Conservation (phyloP, 1,139 yeast genomes). For the Casaregolazyma lundiana region DNA sequence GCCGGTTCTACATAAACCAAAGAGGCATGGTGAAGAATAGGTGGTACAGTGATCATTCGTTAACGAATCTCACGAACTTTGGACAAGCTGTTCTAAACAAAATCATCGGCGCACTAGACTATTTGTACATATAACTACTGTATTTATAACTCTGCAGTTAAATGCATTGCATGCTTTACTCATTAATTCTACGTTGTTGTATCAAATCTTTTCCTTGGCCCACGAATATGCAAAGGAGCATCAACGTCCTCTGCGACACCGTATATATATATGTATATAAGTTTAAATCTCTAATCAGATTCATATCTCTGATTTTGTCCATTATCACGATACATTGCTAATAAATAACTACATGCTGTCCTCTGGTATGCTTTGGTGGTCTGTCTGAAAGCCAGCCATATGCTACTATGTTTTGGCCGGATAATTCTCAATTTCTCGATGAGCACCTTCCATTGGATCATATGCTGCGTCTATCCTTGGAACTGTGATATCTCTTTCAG, state of each 20-base stretch:
- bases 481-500: conserved; percentile 25
- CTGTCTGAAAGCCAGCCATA: too few relatives aligned
- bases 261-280: neutral
- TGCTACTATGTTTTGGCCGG: conserved; percentile 6
- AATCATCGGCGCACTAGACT: too few relatives aligned
- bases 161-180: too few relatives aligned
- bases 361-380: neutral
- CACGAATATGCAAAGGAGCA: too few relatives aligned
- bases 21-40: neutral
- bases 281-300: conserved; percentile 1
- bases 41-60: neutral
- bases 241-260: too few relatives aligned
- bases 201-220: too few relatives aligned
- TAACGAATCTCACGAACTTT: too few relatives aligned
- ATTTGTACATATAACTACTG: too few relatives aligned
- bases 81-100: too few relatives aligned
- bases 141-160: too few relatives aligned
- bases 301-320: too few relatives aligned
- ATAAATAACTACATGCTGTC: conserved; percentile 8
- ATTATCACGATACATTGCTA: conserved; percentile 12
- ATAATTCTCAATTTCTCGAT: conserved; percentile 32
- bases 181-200: too few relatives aligned
- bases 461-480: conserved; percentile 27
- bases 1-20: neutral
- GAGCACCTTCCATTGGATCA: conserved; percentile 31